Evolutionary conservation across 345 rosid species (phyloP).

Genomic region (Eucalyptus albens): DNA sequence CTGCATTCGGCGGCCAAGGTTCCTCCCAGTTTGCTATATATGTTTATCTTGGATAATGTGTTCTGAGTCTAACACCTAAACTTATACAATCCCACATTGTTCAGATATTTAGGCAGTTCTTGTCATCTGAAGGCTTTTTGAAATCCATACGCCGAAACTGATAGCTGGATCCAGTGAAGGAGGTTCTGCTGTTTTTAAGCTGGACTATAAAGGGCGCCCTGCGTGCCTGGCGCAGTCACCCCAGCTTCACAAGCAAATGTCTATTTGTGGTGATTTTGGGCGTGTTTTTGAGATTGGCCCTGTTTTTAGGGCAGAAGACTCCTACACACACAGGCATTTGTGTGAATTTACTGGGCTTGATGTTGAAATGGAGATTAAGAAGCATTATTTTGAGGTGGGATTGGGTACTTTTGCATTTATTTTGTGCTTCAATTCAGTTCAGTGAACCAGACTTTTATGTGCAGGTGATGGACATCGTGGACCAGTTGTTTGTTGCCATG

Average conservation of each 20-base stretch:
- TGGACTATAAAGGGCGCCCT: conserved; percentile 79
- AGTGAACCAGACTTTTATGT: not conserved
- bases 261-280: conserved; percentile 68
- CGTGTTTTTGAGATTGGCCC: conserved; percentile 81
- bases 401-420: not conserved
- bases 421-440: not conserved
- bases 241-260: conserved; percentile 90
- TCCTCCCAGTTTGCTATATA: not conserved
- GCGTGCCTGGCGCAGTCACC: conserved; percentile 94
- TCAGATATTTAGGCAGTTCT: conserved; percentile 64
- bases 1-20: not conserved
- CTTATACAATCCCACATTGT: not conserved
- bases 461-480: conserved; percentile 79
- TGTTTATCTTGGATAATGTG: not conserved
- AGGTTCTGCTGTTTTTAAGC: conserved; percentile 84
- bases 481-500: conserved; percentile 45
- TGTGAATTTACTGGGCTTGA: conserved; percentile 90
- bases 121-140: conserved; percentile 46
- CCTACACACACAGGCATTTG: conserved; percentile 77
- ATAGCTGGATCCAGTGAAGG: conserved; percentile 93
- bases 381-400: conserved; percentile 65
- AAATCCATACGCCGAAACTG: conserved; percentile 80
- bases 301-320: conserved; percentile 88
- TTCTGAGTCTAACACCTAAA: not conserved
- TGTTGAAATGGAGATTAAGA: conserved; percentile 75